Conservation (phyloP, 116 monocot species). For the Posidonia oceanica region DNA sequence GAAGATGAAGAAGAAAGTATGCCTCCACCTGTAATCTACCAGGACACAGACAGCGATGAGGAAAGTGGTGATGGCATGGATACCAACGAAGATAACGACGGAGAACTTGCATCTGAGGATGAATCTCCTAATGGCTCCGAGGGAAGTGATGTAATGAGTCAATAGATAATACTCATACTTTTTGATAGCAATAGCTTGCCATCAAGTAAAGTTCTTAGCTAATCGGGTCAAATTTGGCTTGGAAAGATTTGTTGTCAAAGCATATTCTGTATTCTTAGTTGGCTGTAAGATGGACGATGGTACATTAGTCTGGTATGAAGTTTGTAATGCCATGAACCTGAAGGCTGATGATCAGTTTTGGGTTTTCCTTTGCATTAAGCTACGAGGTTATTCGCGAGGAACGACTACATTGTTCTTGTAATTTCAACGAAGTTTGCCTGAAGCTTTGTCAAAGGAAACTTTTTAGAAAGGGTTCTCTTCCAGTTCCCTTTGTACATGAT, state of each 20-base stretch:
- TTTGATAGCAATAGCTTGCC: no score
- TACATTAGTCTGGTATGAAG: no score
- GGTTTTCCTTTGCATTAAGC: no score
- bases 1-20: constrained; percentile 37
- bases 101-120: constrained; percentile 29
- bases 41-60: constrained; percentile 70
- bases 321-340: neutral
- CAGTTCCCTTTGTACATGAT: no score
- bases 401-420: no score
- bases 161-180: neutral
- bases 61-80: constrained; percentile 44
- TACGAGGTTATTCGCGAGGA: no score
- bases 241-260: neutral
- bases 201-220: neutral
- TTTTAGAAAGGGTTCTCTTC: no score
- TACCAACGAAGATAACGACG: constrained; percentile 20
- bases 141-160: constrained; percentile 57
- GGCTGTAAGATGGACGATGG: neutral
- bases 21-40: constrained; percentile 37
- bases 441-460: no score
- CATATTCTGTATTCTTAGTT: neutral
- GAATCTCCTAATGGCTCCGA: constrained; percentile 38
- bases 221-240: neutral
- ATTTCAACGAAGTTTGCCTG: no score
- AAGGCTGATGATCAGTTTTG: no score